Percentiles rank a stretch among this genome's conserved stretches.
These are phyloP conservation scores for Diutina siamensis DNA, from an alignment of 1,139 yeast species.

Conservation along the genomic window DNA sequence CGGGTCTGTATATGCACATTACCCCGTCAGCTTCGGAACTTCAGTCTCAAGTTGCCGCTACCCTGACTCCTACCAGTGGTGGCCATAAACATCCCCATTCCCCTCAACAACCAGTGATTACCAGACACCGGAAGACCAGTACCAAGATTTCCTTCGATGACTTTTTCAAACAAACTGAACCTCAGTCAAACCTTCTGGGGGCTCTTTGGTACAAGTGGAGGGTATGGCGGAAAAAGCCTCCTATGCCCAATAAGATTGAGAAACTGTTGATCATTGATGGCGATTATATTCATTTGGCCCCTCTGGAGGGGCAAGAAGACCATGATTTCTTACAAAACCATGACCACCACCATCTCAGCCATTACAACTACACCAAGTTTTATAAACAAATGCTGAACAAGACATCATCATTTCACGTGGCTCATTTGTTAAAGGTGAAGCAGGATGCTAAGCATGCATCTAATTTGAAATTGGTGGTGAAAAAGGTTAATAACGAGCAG, in stretches of 20 bases:
- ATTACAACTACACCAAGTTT: constrained; percentile 39
- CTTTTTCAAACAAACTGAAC: neutral
- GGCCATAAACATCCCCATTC: neutral
- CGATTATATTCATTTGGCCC: constrained; percentile 81
- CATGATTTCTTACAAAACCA: constrained; percentile 14
- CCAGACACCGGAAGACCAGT: neutral
- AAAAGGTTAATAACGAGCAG: constrained; percentile 23
- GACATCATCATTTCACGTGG: constrained; percentile 78
- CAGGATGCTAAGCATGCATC: constrained; percentile 57
- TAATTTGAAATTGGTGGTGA: constrained; percentile 75
- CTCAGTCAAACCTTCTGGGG: constrained; percentile 1
- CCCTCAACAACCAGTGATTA: neutral
- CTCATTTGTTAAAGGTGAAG: constrained; percentile 66
- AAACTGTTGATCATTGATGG: constrained; percentile 85
- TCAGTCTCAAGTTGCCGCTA: neutral
- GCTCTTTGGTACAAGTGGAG: constrained; percentile 42
- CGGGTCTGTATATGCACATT: constrained; percentile 3
- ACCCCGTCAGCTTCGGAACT: constrained; percentile 1
- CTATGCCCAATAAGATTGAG: constrained; percentile 72
- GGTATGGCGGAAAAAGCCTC: constrained; percentile 83
- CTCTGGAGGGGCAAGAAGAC: constrained; percentile 28
- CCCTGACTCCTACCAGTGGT: neutral
- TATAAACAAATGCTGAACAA: constrained; percentile 43
- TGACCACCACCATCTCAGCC: constrained; percentile 34
- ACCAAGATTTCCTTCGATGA: neutral